Evolutionary conservation across 495 filamentous ascomycete genomes (phyloP).

Genomic region (Penicillium salamii): DNA sequence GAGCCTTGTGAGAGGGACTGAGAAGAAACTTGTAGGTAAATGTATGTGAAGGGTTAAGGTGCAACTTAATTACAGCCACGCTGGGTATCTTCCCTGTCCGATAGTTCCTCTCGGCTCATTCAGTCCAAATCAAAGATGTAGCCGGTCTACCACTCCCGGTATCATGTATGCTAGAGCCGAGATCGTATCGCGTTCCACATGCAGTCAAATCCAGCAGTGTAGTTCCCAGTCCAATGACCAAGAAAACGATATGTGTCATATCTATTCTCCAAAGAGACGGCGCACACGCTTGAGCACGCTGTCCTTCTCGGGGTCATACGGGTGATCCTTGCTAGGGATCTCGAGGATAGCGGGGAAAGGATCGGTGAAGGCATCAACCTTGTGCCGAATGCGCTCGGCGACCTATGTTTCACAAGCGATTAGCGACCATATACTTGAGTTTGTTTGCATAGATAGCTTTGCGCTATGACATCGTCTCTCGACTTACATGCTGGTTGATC

Average conservation of each 20-base stretch:
- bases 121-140: conserved; percentile 7
- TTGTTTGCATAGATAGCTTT: background rate
- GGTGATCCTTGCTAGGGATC: conserved; percentile 98
- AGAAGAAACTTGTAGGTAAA: background rate
- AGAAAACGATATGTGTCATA: background rate
- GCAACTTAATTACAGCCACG: conserved; percentile 16
- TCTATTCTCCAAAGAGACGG: conserved; percentile 86
- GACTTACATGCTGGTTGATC: conserved; percentile 94
- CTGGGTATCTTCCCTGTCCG: conserved; percentile 29
- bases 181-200: background rate
- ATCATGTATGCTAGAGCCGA: background rate
- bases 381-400: conserved; percentile 87
- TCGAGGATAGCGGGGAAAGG: conserved; percentile 68
- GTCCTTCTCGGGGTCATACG: conserved; percentile 98
- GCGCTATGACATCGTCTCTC: background rate
- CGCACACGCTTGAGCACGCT: conserved; percentile 90
- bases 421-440: background rate
- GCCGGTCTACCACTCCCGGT: background rate
- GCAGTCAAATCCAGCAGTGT: background rate
- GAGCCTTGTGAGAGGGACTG: background rate
- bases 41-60: conserved; percentile 12
- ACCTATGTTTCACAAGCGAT: conserved; percentile 51
- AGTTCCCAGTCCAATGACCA: conserved; percentile 3
- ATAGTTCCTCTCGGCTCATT: conserved; percentile 10
- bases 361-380: conserved; percentile 54